Evolutionary conservation across 73 alveolate genomes (phyloP), one percentile per base, ranked within the genome.

Genomic region (Breviolum minutum): DNA sequence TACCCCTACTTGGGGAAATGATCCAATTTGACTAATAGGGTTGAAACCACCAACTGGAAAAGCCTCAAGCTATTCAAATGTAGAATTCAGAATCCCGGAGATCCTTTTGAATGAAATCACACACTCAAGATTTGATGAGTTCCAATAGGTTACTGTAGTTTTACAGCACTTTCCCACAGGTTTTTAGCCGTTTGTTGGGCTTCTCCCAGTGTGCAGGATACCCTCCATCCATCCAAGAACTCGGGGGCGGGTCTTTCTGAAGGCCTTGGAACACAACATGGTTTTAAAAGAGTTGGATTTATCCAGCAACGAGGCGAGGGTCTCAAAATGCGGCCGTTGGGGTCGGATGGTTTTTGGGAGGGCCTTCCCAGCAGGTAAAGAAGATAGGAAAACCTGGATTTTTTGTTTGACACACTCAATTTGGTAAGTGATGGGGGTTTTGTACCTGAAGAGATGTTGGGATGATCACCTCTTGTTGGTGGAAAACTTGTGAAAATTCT

Each of bases 271-370:
- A 40, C 66, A 79, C 90, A 71, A 91, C 54, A 7, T 79, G 68
- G 61, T 61, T 14, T 79, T 91, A 14, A 91, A 74, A 62, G 97
- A 91, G 79, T 79, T 91, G 40, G 97, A 91, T 40, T 79, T 91
- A 20, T 83, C 97, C 27, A 83, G 97, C 76, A 91, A 91, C 54
- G 97, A 91, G 97, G 97, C 89, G 26, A 32, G 66, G n/a, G n/a
- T n/a, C 74, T 11, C 74, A 11, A 66, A 17, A 66, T 11, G 11
- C 17, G 74, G 74, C 11, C 24, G 74, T 11, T 11, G 74, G 74
- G 74, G 17, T 17, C 74, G 74, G 74, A 66, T 66, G 74, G 11
- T 66, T 17, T 17, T 66, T 11, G 17, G 24, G 74, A 66, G 17
- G 74, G 24, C 74, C 24, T 13, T 17, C 74, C 11, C 11, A 66